Base-by-base conservation (phyloP, 352 stramenopile species). In the Globisporangium solare region DNA sequence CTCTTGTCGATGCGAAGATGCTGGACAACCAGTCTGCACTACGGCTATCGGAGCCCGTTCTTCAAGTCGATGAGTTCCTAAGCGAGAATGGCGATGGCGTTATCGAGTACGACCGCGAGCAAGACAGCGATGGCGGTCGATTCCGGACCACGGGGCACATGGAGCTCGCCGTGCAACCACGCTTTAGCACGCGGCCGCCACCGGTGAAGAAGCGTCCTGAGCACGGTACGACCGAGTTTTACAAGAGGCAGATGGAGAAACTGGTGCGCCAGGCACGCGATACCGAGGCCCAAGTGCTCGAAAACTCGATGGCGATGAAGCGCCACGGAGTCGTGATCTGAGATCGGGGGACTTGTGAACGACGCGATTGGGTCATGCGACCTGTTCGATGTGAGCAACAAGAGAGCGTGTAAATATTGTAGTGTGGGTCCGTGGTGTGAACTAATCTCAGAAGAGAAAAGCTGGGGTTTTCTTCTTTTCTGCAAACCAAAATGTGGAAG, bases 221-320 rank as follows among this genome's bases (percentile, higher is more conserved):
- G 22, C 46, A 11, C 24, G 31, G 5, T 27, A 51, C 7, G 67
- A 35, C 78, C 15, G 68, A 84, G 50, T 86, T 73, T 43, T 85
- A 80, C 61, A 79, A 76, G 52, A 64, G 57, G 31, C 83, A 87
- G 57, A 88, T 90, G 76, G 65, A 81, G 62, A 70, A 87, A 37
- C 71, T 92, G 6, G 77, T 90, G 54, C 68, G 59, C 15, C 76
- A 88, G 41, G 79, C 82, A n/a, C 73, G 86, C 51, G 66, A 86
- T 46, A 90, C 79, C 8, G 79, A 92, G 57, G 74, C 69, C 35
- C 72, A 89, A 47, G 60, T 89, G 65, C 59, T 83, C 27, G 76
- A 89, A 60, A 86, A 79, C 58, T 71, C 67, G 45, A 53, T 79
- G 27, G 54, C 70, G 49, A 85, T 85, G 66, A 64, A 82, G 47